A percentile compares a stretch with the other conserved stretches of the same genome.
phyloP scores from a whole-genome alignment of 1,284 basidiomycete genomes.

The Malassezia slooffiae region DNA sequence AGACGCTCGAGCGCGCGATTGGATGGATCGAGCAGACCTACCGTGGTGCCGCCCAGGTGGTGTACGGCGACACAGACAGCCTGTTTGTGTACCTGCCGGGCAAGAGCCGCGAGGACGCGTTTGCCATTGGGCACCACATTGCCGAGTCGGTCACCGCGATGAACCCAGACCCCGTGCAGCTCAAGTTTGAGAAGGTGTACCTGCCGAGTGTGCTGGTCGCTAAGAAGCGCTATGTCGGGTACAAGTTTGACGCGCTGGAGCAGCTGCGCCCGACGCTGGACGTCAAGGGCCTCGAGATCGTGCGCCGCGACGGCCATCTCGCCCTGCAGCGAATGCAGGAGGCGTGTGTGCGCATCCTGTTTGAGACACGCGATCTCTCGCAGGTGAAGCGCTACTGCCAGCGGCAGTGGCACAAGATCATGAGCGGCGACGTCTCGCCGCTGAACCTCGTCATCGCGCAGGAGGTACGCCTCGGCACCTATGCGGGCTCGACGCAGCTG shows the following conservation, averaged over 20 bases:
- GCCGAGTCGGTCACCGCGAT: conserved; percentile 70
- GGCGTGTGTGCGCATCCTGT: conserved; percentile 54
- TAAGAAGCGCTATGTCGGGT: conserved; percentile 94
- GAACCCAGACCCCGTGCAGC: conserved; percentile 82
- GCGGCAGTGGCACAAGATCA: conserved; percentile 71
- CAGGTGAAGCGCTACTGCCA: conserved; percentile 78
- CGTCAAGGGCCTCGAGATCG: conserved; percentile 95
- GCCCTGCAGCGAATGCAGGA: conserved; percentile 43
- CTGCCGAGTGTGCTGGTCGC: conserved; percentile 83
- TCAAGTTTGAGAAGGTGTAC: conserved; percentile 98
- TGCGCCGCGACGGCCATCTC: conserved; percentile 61
- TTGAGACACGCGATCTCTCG: conserved; percentile 75
- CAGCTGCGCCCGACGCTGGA: conserved; percentile 74
- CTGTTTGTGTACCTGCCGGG: conserved; percentile 81
- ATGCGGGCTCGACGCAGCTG: conserved; percentile 65
- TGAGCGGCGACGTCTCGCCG: conserved; percentile 66
- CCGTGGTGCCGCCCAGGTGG: conserved; percentile 81
- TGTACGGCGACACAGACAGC: conserved; percentile 98
- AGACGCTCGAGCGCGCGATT: conserved; percentile 92
- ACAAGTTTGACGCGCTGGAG: conserved; percentile 76
- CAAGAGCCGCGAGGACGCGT: conserved; percentile 82
- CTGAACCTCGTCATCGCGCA: conserved; percentile 92
- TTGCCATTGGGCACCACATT: conserved; percentile 81
- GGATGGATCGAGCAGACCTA: conserved; percentile 58
- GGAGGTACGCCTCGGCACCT: conserved; percentile 69